Conservation (phyloP, 1,284 basidiomycete genomes). For the Wallemia hederae region DNA sequence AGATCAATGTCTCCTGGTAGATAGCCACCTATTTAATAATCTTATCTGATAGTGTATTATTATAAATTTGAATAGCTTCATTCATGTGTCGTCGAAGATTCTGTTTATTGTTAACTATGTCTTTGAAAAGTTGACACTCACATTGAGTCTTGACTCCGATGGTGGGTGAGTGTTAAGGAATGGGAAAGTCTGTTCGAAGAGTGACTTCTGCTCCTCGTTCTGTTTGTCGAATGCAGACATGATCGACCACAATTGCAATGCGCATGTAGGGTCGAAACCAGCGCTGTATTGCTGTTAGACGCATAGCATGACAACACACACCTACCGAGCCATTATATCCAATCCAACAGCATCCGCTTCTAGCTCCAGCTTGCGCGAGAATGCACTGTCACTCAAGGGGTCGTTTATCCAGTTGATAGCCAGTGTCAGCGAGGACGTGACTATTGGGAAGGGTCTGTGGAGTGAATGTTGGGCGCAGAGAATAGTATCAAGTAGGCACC, state of each 20-base stretch:
- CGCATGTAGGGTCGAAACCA: not conserved
- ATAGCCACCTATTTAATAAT: constrained; percentile 1
- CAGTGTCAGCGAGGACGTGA: not conserved
- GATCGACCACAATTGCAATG: not conserved
- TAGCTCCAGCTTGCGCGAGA: not conserved
- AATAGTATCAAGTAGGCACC: not conserved
- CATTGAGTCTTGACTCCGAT: not conserved
- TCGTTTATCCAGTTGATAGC: not conserved
- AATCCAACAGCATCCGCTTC: not conserved
- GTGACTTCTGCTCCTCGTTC: not conserved
- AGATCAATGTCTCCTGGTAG: not conserved
- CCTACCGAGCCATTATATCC: not conserved
- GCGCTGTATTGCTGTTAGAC: not conserved
- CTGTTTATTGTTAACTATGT: not conserved
- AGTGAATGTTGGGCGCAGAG: not conserved
- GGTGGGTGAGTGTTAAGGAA: not conserved
- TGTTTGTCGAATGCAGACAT: not conserved
- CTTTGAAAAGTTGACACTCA: not conserved
- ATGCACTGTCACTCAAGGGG: not conserved
- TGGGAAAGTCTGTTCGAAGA: not conserved
- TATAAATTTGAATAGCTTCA: not conserved
- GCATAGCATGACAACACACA: not conserved
- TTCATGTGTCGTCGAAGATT: constrained; percentile 1
- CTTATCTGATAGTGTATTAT: not conserved
- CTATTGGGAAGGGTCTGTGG: not conserved